A percentile compares a stretch with the other conserved stretches of the same genome.
These are phyloP conservation scores for Syzygium malaccense DNA, from an alignment of 441 rosid species.

Conservation along the genomic window DNA sequence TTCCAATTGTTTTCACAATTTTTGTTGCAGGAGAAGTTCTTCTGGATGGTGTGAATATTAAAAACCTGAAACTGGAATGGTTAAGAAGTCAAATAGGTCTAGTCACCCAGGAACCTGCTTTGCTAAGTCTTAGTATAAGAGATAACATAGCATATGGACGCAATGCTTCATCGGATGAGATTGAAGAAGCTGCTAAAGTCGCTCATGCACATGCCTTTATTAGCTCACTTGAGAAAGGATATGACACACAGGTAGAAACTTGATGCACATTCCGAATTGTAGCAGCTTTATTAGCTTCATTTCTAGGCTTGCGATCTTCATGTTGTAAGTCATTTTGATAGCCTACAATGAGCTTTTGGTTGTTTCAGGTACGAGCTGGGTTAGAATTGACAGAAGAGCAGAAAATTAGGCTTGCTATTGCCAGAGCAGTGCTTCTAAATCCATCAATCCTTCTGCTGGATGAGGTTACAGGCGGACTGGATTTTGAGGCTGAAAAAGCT, in stretches of 20 bases:
- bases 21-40: slow-evolving; percentile 90
- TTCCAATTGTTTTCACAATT: not conserved
- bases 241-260: slow-evolving; percentile 77
- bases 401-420: slow-evolving; percentile 91
- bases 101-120: slow-evolving; percentile 97
- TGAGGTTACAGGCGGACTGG: slow-evolving; percentile 98
- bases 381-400: slow-evolving; percentile 82
- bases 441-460: slow-evolving; percentile 94
- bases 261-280: not conserved
- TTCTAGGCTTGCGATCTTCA: not conserved
- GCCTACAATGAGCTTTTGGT: not conserved
- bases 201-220: slow-evolving; percentile 97
- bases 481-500: slow-evolving; percentile 91
- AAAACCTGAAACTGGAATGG: slow-evolving; percentile 88
- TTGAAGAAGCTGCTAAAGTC: slow-evolving; percentile 95
- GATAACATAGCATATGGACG: slow-evolving; percentile 97
- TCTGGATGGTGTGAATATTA: slow-evolving; percentile 91
- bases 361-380: slow-evolving; percentile 88
- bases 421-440: slow-evolving; percentile 93
- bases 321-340: not conserved
- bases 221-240: slow-evolving; percentile 90
- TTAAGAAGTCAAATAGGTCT: slow-evolving; percentile 90
- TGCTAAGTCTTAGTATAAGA: slow-evolving; percentile 81
- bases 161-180: slow-evolving; percentile 78
- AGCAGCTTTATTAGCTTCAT: not conserved